Base-by-base conservation (phyloP, 352 stramenopile species). In the Achlya hypogyna region DNA sequence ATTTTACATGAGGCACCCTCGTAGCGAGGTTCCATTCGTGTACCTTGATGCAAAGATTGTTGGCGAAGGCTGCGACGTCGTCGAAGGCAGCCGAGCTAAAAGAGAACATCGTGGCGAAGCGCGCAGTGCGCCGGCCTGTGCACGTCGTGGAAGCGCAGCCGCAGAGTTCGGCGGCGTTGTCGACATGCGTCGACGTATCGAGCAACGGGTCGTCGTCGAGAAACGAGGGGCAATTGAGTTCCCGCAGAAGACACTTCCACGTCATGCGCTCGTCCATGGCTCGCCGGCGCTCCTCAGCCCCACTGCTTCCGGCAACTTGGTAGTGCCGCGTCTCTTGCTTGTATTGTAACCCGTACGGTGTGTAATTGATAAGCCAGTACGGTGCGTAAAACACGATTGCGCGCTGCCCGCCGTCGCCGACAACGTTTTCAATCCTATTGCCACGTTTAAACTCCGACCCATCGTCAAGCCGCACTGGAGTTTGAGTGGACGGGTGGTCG, bases 281-380 rank as follows among this genome's bases (percentile, higher is more conserved):
- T 5, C 49, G 29, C 12, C 60, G 45, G 12, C 60, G 60, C 9
- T 49, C 42, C 2, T 42, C 20, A 4, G 31, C 22, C 4, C 38
- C 60, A 8, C 9, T 25, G 27, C 60, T 67, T 8, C 60, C 60
- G 8, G 60, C 60, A 18, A 67, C 31, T 27, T 67, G 38, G 25
- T 58, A 67, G 18, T 67, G 60, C 5, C 51, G 45, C 23, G 60
- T 67, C 20, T 67, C 60, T 58, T 67, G 60, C 27, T 67, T 67
- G 35, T 67, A 67, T 23, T 58, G 42, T 5, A 67, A 27, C 25
- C 0, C 42, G 31, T 45, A 67, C 29, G 60, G 60, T 23, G 60
- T 67, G 16, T 32, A 67, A 29, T 67, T 67, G 29, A 67, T 28
- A 9, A 67, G 60, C 60, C 60, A 67, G 28, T 58, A 67, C 14